phyloP scores from a whole-genome alignment of 306 rosid genomes.

The Cicer judaicum region DNA sequence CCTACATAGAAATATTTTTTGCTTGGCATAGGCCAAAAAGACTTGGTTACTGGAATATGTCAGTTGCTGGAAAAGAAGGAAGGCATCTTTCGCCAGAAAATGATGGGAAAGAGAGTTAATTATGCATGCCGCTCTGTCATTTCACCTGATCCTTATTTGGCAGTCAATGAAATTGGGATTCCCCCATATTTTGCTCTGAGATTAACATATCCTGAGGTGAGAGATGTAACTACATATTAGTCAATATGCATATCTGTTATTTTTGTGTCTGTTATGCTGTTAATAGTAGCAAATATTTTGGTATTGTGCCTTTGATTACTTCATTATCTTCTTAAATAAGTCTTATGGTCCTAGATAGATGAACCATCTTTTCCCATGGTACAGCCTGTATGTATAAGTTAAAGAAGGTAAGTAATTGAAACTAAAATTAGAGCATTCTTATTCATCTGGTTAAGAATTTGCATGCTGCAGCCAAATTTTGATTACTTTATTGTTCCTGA shows the following conservation, averaged over 20 bases:
- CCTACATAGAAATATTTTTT: slow-evolving; percentile 19
- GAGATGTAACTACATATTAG: slow-evolving; percentile 24
- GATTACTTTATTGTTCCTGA: not conserved
- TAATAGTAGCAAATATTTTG: not conserved
- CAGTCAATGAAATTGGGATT: slow-evolving; percentile 97
- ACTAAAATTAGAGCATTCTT: slow-evolving; percentile 9
- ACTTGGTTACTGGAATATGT: slow-evolving; percentile 69
- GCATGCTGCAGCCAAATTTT: slow-evolving; percentile 17
- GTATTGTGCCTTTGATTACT: slow-evolving; percentile 6
- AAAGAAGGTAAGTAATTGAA: slow-evolving; percentile 3
- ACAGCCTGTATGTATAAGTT: slow-evolving; percentile 25
- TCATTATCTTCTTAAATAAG: slow-evolving; percentile 6
- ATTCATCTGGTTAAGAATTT: slow-evolving; percentile 7
- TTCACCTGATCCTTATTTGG: slow-evolving; percentile 97
- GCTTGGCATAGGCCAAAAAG: slow-evolving; percentile 62
- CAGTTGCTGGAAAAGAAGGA: slow-evolving; percentile 96
- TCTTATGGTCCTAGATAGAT: slow-evolving; percentile 10
- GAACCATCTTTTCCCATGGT: slow-evolving; percentile 26
- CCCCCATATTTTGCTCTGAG: slow-evolving; percentile 90
- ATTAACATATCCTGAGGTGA: slow-evolving; percentile 93
- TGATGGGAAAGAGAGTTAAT: slow-evolving; percentile 99
- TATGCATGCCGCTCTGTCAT: slow-evolving; percentile 98
- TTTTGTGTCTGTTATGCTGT: slow-evolving; percentile 12
- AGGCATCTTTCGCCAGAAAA: slow-evolving; percentile 96
- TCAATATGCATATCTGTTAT: slow-evolving; percentile 20